Percentiles rank a stretch among this genome's conserved stretches.
phyloP scores from a whole-genome alignment of 2,329 filamentous ascomycete genomes.

The Pleurostoma richardsiae region DNA sequence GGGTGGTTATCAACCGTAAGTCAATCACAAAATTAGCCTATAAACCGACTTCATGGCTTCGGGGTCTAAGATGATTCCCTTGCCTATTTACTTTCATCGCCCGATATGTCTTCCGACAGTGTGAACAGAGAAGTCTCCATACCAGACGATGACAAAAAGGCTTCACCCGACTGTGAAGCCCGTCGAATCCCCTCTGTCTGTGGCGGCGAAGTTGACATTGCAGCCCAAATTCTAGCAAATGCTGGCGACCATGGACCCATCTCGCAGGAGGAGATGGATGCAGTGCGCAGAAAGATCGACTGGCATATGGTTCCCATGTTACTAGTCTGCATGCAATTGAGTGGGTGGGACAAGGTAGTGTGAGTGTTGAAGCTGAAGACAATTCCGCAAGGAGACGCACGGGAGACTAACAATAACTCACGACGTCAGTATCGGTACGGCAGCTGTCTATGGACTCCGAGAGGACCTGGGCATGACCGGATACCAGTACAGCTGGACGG shows the following conservation, averaged over 20 bases:
- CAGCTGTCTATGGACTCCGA: slow-evolving; percentile 36
- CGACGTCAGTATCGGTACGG: background rate
- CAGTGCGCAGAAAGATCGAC: background rate
- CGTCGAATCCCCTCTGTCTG: background rate
- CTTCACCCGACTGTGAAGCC: background rate
- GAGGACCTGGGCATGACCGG: slow-evolving; percentile 24
- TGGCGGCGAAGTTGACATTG: background rate
- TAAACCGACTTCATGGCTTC: no score
- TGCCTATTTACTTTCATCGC: no score
- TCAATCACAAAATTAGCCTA: no score
- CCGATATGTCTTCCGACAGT: no score
- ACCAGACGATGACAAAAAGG: background rate
- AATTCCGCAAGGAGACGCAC: no score
- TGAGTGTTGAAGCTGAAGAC: background rate
- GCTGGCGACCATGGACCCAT: background rate
- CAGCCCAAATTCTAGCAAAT: background rate
- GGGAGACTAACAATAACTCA: no score
- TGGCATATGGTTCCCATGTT: background rate
- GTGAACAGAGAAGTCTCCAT: no score
- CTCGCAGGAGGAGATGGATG: background rate
- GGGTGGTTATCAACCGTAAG: no score
- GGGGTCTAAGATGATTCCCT: no score
- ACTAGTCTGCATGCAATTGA: background rate
- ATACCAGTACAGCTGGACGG: slow-evolving; percentile 18
- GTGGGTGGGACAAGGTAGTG: background rate